Evolutionary conservation across 2,329 filamentous ascomycete species (phyloP), one percentile per base, ranked within the genome.

Genomic region (Huntiella decipiens): DNA sequence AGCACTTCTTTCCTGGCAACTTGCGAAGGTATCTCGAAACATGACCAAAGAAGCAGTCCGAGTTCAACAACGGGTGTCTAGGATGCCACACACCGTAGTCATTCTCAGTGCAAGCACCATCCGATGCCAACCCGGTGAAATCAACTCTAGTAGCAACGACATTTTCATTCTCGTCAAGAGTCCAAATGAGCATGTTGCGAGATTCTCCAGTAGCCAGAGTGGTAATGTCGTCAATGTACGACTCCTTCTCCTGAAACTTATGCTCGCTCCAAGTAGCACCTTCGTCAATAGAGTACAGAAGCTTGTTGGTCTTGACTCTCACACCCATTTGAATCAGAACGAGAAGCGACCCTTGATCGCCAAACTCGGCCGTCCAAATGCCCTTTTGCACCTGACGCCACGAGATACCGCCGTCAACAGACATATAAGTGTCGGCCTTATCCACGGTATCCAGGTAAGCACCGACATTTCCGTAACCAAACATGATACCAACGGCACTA

Each of bases 11-110:
- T 12, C 78, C 75, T n/a, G 69, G 62, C 61, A 82, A 87, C 72
- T 96, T 98, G 58, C 91, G 83, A 56, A 93, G 74, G 56, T 95
- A 98, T 56, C 83, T 74, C 28, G 87, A 77, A 48, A 83, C 73
- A 58, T 96, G 92, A 1, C 91, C 91, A 56, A 98, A 98, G 2
- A 98, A 69, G 60, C 91, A 98, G 53, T 86, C 76, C 52, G 85
- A 69, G 6, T 81, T 65, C 52, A 82, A 73, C 50, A 79, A 64
- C 2, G 91, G 91, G 59, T 96, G 91, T 55, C 75, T 77, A 2
- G 91, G 88, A 41, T 74, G 75, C 88, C 88, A 98, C 4, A 92
- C 64, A 50, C 82, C 73, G 61, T 95, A 98, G 11, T 68, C 67
- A 16, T 74, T 69, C 12, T 88, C 77, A 43, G 77, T 65, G 65